phyloP scores from a whole-genome alignment of 2,329 filamentous ascomycete species.

The Cladosporium sphaerospermum region DNA sequence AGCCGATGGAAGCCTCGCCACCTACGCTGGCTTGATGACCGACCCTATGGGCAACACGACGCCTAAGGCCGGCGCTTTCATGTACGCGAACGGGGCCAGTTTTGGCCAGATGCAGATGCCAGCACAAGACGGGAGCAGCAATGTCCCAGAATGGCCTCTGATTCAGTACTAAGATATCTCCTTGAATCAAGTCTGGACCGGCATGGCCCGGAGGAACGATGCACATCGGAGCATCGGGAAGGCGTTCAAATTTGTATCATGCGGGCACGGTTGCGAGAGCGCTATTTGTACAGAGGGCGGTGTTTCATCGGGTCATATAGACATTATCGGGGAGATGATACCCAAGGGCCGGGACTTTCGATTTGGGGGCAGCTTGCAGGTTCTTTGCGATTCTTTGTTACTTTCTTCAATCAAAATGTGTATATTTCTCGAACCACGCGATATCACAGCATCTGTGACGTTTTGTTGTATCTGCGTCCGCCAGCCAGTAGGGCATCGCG shows the following conservation, averaged over 20 bases:
- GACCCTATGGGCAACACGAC: constrained; percentile 1
- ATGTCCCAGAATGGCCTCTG: constrained; percentile 21
- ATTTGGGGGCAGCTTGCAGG: no score
- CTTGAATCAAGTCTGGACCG: no score
- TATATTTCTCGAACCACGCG: neutral
- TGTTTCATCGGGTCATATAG: neutral
- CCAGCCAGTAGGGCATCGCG: no score
- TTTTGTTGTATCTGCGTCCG: no score
- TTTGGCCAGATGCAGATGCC: constrained; percentile 19
- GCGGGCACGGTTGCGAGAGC: neutral
- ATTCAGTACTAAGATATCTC: constrained; percentile 17
- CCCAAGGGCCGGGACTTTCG: neutral
- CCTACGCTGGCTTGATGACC: constrained; percentile 1
- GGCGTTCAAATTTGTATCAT: no score
- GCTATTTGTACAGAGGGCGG: neutral
- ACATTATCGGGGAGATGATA: constrained; percentile 2
- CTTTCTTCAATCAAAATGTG: neutral
- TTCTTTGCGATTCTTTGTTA: neutral
- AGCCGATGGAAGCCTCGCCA: neutral
- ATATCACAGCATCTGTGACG: no score
- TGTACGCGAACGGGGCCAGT: constrained; percentile 7
- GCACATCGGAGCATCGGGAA: no score
- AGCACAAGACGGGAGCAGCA: constrained; percentile 8
- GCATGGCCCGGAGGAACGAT: no score
- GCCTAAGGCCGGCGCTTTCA: neutral